Evolutionary conservation across 202 grass and related monocot species (phyloP), one percentile per base, ranked within the genome.

Genomic region (Brachypodium distachyon): DNA sequence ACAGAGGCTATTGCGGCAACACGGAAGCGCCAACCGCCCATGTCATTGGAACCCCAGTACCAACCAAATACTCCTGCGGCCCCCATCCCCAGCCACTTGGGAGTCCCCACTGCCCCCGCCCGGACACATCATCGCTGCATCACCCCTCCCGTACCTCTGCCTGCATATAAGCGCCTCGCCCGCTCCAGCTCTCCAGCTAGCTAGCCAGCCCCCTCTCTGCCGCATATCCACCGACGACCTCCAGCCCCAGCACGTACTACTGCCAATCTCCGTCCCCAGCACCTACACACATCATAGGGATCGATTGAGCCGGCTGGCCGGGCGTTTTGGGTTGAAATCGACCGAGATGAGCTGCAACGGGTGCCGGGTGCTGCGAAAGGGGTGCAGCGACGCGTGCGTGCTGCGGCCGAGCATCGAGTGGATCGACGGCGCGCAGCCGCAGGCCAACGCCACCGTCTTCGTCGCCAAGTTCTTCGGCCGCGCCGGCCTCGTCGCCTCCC

Each of bases 271-370:
- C n/a, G n/a, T n/a, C n/a, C n/a, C n/a, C n/a, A n/a, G n/a, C n/a
- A n/a, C n/a, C n/a, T n/a, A n/a, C n/a, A n/a, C n/a, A n/a, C n/a
- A n/a, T n/a, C n/a, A n/a, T n/a, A n/a, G n/a, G n/a, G n/a, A 34
- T 12, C 4, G 63, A 16, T 21, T 18, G 8, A n/a, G n/a, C n/a
- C n/a, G n/a, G n/a, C n/a, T n/a, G n/a, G n/a, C n/a, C n/a, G n/a
- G n/a, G n/a, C n/a, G n/a, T n/a, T n/a, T n/a, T n/a, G n/a, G n/a
- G n/a, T n/a, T n/a, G n/a, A n/a, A n/a, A n/a, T n/a, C n/a, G n/a
- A n/a, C n/a, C n/a, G n/a, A n/a, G 77, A 97, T 97, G 94, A 97
- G 94, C 89, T 97, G 94, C 89, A 94, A 90, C 89, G 94, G 88
- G 0, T 97, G 94, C 77, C 83, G 91, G 69, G 89, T 97, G 9